phyloP scores from a whole-genome alignment of 2,329 filamentous ascomycete species.

The Aspergillus terreus region DNA sequence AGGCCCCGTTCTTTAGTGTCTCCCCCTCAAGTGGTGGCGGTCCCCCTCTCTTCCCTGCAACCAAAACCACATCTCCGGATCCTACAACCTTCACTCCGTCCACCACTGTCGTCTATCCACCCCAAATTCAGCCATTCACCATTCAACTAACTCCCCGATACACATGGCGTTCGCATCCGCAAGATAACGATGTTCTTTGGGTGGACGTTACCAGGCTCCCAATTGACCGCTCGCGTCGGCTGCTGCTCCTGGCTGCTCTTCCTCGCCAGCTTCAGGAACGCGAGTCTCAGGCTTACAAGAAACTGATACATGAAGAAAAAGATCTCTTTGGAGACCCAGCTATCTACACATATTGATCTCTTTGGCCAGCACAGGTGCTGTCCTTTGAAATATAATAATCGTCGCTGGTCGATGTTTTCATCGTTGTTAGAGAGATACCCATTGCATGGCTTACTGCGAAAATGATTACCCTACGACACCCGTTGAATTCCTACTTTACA shows the following conservation, averaged over 20 bases:
- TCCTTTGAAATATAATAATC: background rate
- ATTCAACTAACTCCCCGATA: background rate
- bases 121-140: background rate
- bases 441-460: conserved; percentile 22
- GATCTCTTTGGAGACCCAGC: no score
- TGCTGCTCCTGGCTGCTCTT: conserved; percentile 5
- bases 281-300: background rate
- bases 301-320: no score
- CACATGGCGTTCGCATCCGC: background rate
- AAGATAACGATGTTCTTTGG: conserved; percentile 11
- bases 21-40: conserved; percentile 1
- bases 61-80: conserved; percentile 30
- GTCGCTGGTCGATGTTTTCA: conserved; percentile 26
- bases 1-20: background rate
- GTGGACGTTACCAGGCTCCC: conserved; percentile 1
- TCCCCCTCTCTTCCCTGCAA: conserved; percentile 11
- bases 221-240: conserved; percentile 3
- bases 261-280: background rate
- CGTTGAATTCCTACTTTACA: conserved; percentile 57
- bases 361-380: no score
- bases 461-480: conserved; percentile 41
- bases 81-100: background rate
- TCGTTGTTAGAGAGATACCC: conserved; percentile 2
- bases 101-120: background rate
- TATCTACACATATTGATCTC: no score